Conservation (phyloP, 371 early-diverging fungal species). For the Blakeslea trispora region DNA sequence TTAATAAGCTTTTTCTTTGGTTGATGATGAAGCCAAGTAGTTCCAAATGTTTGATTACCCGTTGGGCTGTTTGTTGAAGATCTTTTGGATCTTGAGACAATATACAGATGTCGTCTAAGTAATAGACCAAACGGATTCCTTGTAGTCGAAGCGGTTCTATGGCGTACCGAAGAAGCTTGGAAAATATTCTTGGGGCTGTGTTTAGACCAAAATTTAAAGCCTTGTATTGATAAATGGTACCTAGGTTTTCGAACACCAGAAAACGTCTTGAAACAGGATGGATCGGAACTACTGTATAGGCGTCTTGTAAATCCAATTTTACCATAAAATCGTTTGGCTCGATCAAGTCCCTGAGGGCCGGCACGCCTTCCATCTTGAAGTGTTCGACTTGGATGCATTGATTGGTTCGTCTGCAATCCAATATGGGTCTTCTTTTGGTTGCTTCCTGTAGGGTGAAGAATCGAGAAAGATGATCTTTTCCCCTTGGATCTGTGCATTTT, state of each 20-base stretch:
- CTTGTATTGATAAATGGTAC: constrained; percentile 16
- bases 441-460: constrained; percentile 19
- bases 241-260: constrained; percentile 8
- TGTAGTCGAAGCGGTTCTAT: constrained; percentile 11
- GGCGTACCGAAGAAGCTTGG: constrained; percentile 9
- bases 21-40: constrained; percentile 12
- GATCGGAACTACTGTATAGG: constrained; percentile 8
- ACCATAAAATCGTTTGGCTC: constrained; percentile 5
- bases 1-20: constrained; percentile 9
- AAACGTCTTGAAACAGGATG: constrained; percentile 6
- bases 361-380: constrained; percentile 28
- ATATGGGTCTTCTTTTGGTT: constrained; percentile 21
- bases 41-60: constrained; percentile 4
- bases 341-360: constrained; percentile 10
- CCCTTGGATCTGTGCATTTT: too few species aligned
- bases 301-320: constrained; percentile 15
- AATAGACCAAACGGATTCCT: constrained; percentile 12
- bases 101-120: constrained; percentile 16
- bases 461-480: constrained; percentile 9
- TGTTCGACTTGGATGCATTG: constrained; percentile 12
- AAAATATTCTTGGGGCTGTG: constrained; percentile 13
- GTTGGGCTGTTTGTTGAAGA: too few species aligned
- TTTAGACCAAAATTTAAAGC: constrained; percentile 14
- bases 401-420: constrained; percentile 14
- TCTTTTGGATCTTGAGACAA: neutral